Evolutionary conservation across 345 rosid species (phyloP).

Genomic region (Salix koriyanagi): DNA sequence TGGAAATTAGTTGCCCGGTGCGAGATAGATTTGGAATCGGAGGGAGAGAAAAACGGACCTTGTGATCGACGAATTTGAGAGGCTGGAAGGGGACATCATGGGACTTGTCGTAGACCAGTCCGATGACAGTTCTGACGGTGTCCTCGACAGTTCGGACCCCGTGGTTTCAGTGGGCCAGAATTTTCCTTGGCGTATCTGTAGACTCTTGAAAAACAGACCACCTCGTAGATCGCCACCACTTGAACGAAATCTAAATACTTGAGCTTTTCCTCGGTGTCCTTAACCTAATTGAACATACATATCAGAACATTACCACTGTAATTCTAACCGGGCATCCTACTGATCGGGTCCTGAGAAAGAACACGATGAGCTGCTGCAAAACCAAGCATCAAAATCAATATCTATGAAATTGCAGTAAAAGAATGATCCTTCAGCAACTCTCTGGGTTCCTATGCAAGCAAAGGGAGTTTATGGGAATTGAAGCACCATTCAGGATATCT

Average conservation of each 20-base stretch:
- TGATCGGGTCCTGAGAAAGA: too few relatives aligned
- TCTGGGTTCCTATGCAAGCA: too few relatives aligned
- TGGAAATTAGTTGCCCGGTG: neutral
- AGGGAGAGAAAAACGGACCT: slow-evolving; percentile 25
- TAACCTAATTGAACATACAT: slow-evolving; percentile 7
- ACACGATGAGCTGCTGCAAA: neutral
- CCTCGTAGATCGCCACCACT: slow-evolving; percentile 38
- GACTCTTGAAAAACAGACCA: slow-evolving; percentile 39
- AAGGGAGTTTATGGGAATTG: too few relatives aligned
- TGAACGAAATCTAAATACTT: slow-evolving; percentile 62
- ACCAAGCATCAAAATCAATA: neutral
- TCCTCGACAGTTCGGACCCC: slow-evolving; percentile 65
- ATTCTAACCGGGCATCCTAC: too few relatives aligned
- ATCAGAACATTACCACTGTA: neutral
- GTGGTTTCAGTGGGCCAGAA: slow-evolving; percentile 65
- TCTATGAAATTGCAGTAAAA: too few relatives aligned
- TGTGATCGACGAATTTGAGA: slow-evolving; percentile 64
- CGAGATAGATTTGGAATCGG: neutral
- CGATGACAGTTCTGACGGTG: slow-evolving; percentile 48
- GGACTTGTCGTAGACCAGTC: slow-evolving; percentile 59
- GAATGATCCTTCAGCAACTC: too few relatives aligned
- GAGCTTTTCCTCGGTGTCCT: slow-evolving; percentile 34
- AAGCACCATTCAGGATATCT: too few relatives aligned
- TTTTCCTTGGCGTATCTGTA: slow-evolving; percentile 70
- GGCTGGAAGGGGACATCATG: slow-evolving; percentile 52